Evolutionary conservation across 169 alveolate genomes (phyloP).

Genomic region (Besnoitia besnoiti): DNA sequence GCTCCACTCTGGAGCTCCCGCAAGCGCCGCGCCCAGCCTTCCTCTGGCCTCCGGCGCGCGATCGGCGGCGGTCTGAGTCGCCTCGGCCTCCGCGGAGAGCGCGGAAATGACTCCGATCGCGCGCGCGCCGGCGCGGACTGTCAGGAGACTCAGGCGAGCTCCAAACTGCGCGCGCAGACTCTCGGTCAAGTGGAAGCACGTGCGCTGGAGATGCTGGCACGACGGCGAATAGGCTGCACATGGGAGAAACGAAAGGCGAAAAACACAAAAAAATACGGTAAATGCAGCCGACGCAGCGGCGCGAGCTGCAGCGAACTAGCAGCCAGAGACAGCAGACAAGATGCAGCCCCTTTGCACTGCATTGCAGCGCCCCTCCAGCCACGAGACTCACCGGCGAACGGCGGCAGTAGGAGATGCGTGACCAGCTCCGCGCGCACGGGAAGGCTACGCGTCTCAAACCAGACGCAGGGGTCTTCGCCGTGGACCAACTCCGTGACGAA

Average conservation of each 20-base stretch:
- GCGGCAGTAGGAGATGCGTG: slow-evolving; percentile 33
- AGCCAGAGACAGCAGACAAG: background rate
- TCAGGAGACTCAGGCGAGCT: background rate
- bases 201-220: background rate
- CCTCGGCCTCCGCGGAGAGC: background rate
- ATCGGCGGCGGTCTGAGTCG: background rate
- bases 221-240: slow-evolving; percentile 25
- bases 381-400: background rate
- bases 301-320: background rate
- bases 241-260: no score
- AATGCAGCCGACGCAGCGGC: background rate
- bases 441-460: slow-evolving; percentile 31
- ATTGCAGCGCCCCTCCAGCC: no score
- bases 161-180: background rate
- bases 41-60: background rate
- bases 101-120: slow-evolving; percentile 4
- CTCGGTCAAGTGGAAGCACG: background rate
- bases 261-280: no score
- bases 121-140: slow-evolving; percentile 28
- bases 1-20: background rate
- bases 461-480: slow-evolving; percentile 49
- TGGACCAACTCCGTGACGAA: slow-evolving; percentile 39
- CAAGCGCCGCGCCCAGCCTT: background rate
- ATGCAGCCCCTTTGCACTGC: no score
- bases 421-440: background rate